Evolutionary conservation across 768 basidiomycete species (phyloP), one percentile per base, ranked within the genome.

Genomic region (Lactarius hengduanensis): DNA sequence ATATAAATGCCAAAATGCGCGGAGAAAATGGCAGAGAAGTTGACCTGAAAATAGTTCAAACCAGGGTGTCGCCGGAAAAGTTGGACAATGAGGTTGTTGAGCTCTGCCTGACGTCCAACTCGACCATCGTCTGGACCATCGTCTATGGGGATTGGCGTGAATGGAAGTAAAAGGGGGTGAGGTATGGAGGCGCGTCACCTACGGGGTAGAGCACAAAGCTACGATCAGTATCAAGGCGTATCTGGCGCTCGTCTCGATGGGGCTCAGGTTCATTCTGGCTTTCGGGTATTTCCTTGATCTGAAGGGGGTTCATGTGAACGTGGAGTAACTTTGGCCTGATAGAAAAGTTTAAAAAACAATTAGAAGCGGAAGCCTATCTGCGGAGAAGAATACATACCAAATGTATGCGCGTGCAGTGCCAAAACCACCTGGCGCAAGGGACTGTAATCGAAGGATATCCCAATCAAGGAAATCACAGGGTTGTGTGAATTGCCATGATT

Each of bases 171-270:
- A 22, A 18, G 67, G 67, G 13, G 50, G 61, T 34, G 65, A 22
- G 28, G 54, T 34, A 34, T 55, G 61, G 34, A 70, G 3, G 54
- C 20, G 62, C 26, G 58, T 68, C 67, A 64, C 94, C 91, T 83
- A 86, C 87, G 73, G 95, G 92, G 77, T 96, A 98, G 68, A 94
- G 80, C 63, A 97, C 92, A 72, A 98, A 98, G 70, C 93, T 94
- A 57, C 95, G 86, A 76, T 95, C 88, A 1, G 95, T 96, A 77
- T 97, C 95, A 40, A 96, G 83, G 64, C 80, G 78, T 67, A 97
- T 93, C 77, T 97, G 95, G 16, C 83, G 86, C 77, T 96, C 95
- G 74, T 97, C 95, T 4, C 76, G 78, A 73, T 94, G 92, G 28
- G 79, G 53, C 13, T 59, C 68, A 40, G 47, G 45, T 32, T 60